Evolutionary conservation across 2,329 filamentous ascomycete genomes (phyloP).

Genomic region (Diaporthe citrichinensis): DNA sequence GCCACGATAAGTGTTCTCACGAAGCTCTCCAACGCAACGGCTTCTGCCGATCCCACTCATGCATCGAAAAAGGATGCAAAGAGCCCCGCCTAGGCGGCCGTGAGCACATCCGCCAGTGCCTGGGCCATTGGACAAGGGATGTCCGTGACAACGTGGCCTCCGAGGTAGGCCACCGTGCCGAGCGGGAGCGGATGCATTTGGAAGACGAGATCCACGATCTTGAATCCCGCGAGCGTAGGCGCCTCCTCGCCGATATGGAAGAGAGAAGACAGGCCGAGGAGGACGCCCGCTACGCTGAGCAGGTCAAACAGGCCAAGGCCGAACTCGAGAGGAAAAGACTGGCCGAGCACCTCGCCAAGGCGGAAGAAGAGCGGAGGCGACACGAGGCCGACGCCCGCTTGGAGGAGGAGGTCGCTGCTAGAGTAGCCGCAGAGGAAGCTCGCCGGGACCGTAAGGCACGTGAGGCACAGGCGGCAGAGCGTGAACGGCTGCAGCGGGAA

Average conservation of each 20-base stretch:
- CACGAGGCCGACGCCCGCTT: slow-evolving; percentile 5
- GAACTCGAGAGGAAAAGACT: slow-evolving; percentile 2
- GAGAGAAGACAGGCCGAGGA: background rate
- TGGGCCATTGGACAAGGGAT: slow-evolving; percentile 22
- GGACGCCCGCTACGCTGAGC: background rate
- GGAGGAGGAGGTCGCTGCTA: background rate
- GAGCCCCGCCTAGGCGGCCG: slow-evolving; percentile 24
- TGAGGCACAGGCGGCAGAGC: background rate
- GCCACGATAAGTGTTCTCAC: slow-evolving; percentile 14
- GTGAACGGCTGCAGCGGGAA: background rate
- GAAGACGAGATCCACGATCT: slow-evolving; percentile 26
- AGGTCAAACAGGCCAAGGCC: background rate
- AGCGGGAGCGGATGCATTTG: background rate
- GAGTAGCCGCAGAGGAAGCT: background rate
- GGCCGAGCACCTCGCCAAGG: slow-evolving; percentile 1
- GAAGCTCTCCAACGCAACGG: slow-evolving; percentile 29
- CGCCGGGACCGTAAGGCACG: background rate
- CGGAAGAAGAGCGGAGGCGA: background rate
- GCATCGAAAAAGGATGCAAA: slow-evolving; percentile 26
- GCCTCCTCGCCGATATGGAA: background rate
- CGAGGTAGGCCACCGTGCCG: background rate
- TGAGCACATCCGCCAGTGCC: slow-evolving; percentile 27
- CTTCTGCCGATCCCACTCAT: slow-evolving; percentile 34
- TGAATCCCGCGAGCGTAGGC: background rate
- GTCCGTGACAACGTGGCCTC: background rate